A percentile compares a stretch with the other conserved stretches of the same genome.
These are phyloP conservation scores for Pelagomonas calceolata DNA, from an alignment of 108 stramenopile genomes.

Conservation along the genomic window DNA sequence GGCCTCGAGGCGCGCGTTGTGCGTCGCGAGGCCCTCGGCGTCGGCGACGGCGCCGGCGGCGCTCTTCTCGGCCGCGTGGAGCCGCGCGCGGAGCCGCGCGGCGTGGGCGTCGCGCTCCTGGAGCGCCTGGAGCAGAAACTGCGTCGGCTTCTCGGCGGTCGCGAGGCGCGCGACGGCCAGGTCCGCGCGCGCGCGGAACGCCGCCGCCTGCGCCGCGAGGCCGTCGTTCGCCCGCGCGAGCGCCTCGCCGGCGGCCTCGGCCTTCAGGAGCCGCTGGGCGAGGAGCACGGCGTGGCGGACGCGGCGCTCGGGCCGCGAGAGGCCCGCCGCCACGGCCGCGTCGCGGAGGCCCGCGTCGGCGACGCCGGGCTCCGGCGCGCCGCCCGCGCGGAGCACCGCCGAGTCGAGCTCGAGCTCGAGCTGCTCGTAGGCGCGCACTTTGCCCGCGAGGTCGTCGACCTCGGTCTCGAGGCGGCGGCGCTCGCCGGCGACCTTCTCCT, in stretches of 20 bases:
- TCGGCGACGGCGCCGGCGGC: not conserved
- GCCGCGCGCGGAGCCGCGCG: not conserved
- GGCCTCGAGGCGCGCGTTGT: not conserved
- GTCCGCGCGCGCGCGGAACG: not conserved
- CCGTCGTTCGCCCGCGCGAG: too few species aligned
- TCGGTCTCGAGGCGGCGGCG: slow-evolving; percentile 11
- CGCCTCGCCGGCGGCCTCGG: slow-evolving; percentile 8
- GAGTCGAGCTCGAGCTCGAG: slow-evolving; percentile 23
- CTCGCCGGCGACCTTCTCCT: slow-evolving; percentile 7
- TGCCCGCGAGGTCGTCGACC: not conserved
- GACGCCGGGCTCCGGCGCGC: too few species aligned
- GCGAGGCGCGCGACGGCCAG: not conserved
- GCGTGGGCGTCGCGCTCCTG: not conserved
- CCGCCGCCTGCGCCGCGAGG: not conserved
- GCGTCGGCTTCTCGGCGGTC: not conserved
- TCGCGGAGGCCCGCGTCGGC: not conserved
- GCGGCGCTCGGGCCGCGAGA: slow-evolving; percentile 12
- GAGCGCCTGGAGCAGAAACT: not conserved
- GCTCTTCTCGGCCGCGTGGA: too few species aligned
- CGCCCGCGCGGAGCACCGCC: slow-evolving; percentile 6
- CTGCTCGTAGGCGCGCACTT: slow-evolving; percentile 15
- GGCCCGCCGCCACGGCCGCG: not conserved
- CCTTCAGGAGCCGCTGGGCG: slow-evolving; percentile 17
- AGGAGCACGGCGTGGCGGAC: slow-evolving; percentile 19
- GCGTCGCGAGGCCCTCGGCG: not conserved